phyloP scores from a whole-genome alignment of 148 eudicot species.

The Diospyros lotus region DNA sequence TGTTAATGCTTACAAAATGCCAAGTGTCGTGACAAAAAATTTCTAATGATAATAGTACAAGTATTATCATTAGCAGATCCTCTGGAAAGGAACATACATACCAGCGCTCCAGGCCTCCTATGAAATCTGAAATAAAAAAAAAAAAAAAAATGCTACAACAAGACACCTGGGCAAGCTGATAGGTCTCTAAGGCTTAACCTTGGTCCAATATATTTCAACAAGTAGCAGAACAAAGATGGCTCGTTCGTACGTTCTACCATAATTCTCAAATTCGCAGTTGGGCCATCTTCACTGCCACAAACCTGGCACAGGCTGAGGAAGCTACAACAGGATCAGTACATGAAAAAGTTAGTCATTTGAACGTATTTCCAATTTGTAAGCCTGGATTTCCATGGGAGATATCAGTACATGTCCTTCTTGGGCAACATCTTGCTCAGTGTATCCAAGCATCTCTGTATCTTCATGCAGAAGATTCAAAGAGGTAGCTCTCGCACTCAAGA shows the following conservation, averaged over 20 bases:
- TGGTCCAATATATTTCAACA: background rate
- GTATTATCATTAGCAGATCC: background rate
- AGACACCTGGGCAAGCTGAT: background rate
- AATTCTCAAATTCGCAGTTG: background rate
- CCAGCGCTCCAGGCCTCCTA: background rate
- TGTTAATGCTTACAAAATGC: background rate
- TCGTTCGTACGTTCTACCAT: background rate
- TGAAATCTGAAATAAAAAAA: background rate
- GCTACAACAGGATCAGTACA: background rate
- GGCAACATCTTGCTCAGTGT: conserved; percentile 59
- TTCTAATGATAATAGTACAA: background rate
- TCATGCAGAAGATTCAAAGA: conserved; percentile 91
- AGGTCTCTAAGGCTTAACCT: background rate
- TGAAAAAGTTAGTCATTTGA: conserved; percentile 37
- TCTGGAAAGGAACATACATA: background rate
- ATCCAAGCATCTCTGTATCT: conserved; percentile 82
- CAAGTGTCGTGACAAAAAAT: background rate
- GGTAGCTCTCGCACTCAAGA: conserved; percentile 56
- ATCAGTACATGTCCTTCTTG: conserved; percentile 80
- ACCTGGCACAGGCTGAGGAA: background rate
- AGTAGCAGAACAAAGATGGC: background rate
- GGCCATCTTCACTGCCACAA: background rate
- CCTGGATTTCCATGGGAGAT: conserved; percentile 95
- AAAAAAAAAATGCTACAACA: background rate
- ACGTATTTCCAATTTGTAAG: conserved; percentile 68